Evolutionary conservation across 2,329 filamentous ascomycete genomes (phyloP), one percentile per base, ranked within the genome.

Genomic region (Curvularia eragrostidis): DNA sequence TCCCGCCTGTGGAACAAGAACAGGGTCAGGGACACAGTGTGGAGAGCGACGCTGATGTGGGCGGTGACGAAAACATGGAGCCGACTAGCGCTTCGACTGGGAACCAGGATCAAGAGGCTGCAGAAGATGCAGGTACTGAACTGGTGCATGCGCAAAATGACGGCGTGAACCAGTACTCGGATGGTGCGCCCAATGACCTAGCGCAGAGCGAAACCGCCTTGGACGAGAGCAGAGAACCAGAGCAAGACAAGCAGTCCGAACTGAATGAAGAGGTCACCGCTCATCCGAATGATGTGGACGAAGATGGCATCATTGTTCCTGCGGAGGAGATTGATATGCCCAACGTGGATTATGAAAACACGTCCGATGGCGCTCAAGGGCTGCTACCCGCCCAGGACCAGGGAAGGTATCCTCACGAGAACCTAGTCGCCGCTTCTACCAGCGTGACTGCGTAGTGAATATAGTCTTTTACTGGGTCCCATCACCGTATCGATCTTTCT

Each of bases 91-190:
- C 7, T 21, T 18, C 32, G 1, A 19, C 19, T 18, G 18, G 21
- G 7, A 34, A 41, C 18, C 23, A 41, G 15, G 51, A 23, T 23
- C 24, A 19, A 15, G 26, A 48, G 4, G 47, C 10, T 18, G 24
- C 44, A 9, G 41, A 47, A 8, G 49, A 42, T 21, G 46, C 56
- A 30, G 52, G 49, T 47, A 30, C 54, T 4, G 56, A 51, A 13
- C 34, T 19, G 1, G 34, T 34, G 1, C 46, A 58, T 30, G 23
- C 50, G 6, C 46, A 55, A 42, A 41, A 58, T 18, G 18, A 13
- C 23, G 21, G 18, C 42, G 44, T 23, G 15, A 19, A 48, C 3
- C 23, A 49, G 21, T 24, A 42, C 42, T 47, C 26, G 8, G 47
- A 55, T 12, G 23, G 44, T 10, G 56, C 5, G n/a, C 15, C n/a